Percentiles rank a stretch among this genome's conserved stretches.
Conservation (phyloP, 768 basidiomycete species). For the Rhodosporidiobolus odoratus region DNA sequence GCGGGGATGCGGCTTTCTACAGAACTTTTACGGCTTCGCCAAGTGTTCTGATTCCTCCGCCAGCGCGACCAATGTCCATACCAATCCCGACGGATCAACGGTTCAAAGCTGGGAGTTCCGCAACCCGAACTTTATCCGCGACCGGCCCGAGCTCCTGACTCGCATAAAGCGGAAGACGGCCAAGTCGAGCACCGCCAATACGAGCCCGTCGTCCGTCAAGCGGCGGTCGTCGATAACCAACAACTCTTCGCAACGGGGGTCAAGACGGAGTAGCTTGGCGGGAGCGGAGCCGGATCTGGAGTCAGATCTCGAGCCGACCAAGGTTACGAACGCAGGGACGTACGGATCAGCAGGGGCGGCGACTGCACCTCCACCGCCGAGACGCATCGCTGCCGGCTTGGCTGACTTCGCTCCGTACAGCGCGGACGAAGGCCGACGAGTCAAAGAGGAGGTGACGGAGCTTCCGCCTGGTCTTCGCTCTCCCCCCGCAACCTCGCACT, state of each 20-base stretch:
- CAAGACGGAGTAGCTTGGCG: not conserved
- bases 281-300: constrained; percentile 9
- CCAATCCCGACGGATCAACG: constrained; percentile 10
- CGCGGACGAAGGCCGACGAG: not conserved
- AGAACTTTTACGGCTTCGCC: constrained; percentile 9
- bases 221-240: not conserved
- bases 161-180: constrained; percentile 50
- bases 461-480: not conserved
- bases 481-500: not conserved
- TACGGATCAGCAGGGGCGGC: constrained; percentile 39
- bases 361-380: not conserved
- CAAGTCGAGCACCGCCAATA: not conserved
- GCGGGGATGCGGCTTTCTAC: constrained; percentile 55
- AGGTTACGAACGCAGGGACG: constrained; percentile 13
- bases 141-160: constrained; percentile 56
- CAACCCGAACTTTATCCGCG: constrained; percentile 54
- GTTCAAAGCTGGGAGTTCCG: constrained; percentile 49
- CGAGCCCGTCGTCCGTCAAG: not conserved
- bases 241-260: not conserved
- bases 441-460: not conserved
- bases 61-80: not conserved
- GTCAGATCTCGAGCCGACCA: not conserved
- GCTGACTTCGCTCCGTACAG: constrained; percentile 10
- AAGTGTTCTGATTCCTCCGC: not conserved
- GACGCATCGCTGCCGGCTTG: not conserved